Evolutionary conservation across 495 filamentous ascomycete species (phyloP).

Genomic region (Tetracladium setigerum): DNA sequence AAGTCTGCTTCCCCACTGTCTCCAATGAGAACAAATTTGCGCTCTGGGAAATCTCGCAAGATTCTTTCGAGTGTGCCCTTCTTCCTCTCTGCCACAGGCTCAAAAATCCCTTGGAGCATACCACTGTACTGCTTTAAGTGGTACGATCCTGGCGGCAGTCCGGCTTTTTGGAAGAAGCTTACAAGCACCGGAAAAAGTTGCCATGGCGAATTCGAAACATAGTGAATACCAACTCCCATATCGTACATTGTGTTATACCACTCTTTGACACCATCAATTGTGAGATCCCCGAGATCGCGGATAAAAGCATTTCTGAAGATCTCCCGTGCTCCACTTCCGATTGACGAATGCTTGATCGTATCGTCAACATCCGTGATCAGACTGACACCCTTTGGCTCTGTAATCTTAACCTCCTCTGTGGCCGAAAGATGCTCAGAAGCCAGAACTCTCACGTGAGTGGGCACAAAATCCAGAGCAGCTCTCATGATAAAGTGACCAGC

Average conservation of each 20-base stretch:
- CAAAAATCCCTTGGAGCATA: slow-evolving; percentile 96
- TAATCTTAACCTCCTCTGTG: slow-evolving; percentile 64
- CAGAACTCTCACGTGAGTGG: slow-evolving; percentile 79
- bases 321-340: slow-evolving; percentile 76
- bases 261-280: slow-evolving; percentile 74
- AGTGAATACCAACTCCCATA: slow-evolving; percentile 79
- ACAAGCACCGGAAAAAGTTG: slow-evolving; percentile 82
- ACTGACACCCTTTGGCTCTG: slow-evolving; percentile 76
- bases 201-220: slow-evolving; percentile 94
- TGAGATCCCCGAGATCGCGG: slow-evolving; percentile 72
- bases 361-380: slow-evolving; percentile 98
- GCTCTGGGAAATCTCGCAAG: slow-evolving; percentile 78
- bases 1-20: slow-evolving; percentile 96
- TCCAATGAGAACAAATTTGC: slow-evolving; percentile 85
- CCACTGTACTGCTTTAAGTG: slow-evolving; percentile 94
- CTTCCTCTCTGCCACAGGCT: slow-evolving; percentile 93
- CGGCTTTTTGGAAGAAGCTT: slow-evolving; percentile 71
- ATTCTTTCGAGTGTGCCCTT: slow-evolving; percentile 79
- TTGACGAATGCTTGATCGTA: slow-evolving; percentile 93
- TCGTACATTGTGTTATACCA: slow-evolving; percentile 77
- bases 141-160: slow-evolving; percentile 78
- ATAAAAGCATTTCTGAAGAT: slow-evolving; percentile 95
- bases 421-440: slow-evolving; percentile 80
- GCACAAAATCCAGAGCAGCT: slow-evolving; percentile 77
- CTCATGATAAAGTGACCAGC: slow-evolving; percentile 78